These are phyloP conservation scores for Colletotrichum godetiae DNA, from an alignment of 2,329 filamentous ascomycete genomes.

Conservation along the genomic window DNA sequence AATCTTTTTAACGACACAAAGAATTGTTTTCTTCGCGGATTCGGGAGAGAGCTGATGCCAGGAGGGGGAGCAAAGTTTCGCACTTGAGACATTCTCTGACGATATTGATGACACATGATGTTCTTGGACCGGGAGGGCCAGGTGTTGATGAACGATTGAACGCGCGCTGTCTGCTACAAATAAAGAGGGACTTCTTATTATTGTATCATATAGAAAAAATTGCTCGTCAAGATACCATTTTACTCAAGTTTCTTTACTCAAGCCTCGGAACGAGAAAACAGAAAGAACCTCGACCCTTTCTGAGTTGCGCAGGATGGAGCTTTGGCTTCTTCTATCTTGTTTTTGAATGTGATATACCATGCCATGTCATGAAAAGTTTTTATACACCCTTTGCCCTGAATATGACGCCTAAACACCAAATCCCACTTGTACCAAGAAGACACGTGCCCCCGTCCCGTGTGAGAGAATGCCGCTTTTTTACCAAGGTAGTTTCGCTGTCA, in stretches of 20 bases:
- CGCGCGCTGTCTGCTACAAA: constrained; percentile 17
- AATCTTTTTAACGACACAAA: constrained; percentile 22
- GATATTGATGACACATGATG: constrained; percentile 10
- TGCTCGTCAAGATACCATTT: constrained; percentile 28
- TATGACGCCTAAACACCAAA: constrained; percentile 46
- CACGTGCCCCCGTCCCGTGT: not conserved
- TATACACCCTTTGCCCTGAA: not conserved
- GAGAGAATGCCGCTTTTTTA: not conserved
- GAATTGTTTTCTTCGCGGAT: constrained; percentile 13
- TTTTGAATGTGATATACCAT: constrained; percentile 27
- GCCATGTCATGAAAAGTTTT: constrained; percentile 23
- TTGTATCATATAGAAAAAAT: constrained; percentile 33
- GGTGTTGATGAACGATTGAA: constrained; percentile 2
- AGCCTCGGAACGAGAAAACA: not conserved
- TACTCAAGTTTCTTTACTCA: not conserved
- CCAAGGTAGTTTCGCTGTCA: not conserved
- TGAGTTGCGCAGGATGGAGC: not conserved
- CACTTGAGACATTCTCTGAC: constrained; percentile 2
- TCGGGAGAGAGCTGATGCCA: not conserved
- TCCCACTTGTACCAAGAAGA: constrained; percentile 22
- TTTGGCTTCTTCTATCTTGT: not conserved
- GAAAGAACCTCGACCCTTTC: constrained; percentile 3
- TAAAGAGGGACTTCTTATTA: constrained; percentile 5
- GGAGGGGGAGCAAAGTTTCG: not conserved
- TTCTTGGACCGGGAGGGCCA: not conserved